Evolutionary conservation across 1,284 basidiomycete genomes (phyloP).

Genomic region (Cystobasidiaceae sp.): DNA sequence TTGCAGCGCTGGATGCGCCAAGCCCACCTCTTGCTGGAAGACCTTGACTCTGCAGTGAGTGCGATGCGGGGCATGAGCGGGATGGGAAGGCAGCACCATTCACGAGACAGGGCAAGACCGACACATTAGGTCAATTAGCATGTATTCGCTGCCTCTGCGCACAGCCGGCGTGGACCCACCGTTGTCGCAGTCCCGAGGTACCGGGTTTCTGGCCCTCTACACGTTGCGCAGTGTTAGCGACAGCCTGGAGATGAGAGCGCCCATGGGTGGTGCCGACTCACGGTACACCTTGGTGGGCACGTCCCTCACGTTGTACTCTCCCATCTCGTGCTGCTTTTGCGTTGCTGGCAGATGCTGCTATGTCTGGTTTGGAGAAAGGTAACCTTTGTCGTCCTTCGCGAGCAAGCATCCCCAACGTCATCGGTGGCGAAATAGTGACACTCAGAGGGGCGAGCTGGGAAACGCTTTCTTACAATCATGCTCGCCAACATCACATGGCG

Average conservation of each 20-base stretch:
- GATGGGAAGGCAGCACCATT: not conserved
- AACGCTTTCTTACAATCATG: too few relatives aligned
- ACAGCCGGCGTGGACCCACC: slow-evolving; percentile 52
- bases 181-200: slow-evolving; percentile 87
- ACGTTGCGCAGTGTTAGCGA: not conserved
- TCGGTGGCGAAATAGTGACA: too few relatives aligned
- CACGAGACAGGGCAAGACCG: not conserved
- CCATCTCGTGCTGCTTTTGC: not conserved
- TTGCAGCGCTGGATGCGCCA: slow-evolving; percentile 5
- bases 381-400: too few relatives aligned
- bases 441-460: too few relatives aligned
- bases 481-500: too few relatives aligned
- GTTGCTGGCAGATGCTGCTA: not conserved
- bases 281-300: slow-evolving; percentile 30
- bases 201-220: slow-evolving; percentile 55
- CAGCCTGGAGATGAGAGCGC: not conserved
- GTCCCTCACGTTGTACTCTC: slow-evolving; percentile 23
- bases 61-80: slow-evolving; percentile 24
- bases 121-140: not conserved
- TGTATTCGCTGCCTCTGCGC: not conserved
- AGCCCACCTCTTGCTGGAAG: slow-evolving; percentile 57
- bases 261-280: not conserved
- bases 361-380: too few relatives aligned
- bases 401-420: too few relatives aligned
- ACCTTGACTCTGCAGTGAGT: slow-evolving; percentile 68